Evolutionary conservation across 2,329 filamentous ascomycete genomes (phyloP).

Genomic region (Fonsecaea multimorphosa): DNA sequence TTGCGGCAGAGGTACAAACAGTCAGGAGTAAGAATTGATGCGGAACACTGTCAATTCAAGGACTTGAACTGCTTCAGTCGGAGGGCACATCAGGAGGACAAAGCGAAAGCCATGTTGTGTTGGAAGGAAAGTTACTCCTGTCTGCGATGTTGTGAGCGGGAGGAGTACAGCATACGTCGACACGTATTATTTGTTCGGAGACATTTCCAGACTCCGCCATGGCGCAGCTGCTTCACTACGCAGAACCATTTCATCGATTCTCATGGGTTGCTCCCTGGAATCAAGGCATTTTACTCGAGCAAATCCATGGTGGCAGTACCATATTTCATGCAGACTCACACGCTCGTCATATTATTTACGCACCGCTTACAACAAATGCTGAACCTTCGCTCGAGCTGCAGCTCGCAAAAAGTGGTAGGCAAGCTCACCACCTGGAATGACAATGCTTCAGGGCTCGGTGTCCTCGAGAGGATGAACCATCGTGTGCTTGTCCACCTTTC

Average conservation of each 20-base stretch:
- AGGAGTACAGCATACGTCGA: background rate
- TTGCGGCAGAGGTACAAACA: background rate
- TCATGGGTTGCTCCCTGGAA: background rate
- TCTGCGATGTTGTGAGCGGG: background rate
- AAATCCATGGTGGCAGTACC: background rate
- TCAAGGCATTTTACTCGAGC: background rate
- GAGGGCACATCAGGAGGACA: background rate
- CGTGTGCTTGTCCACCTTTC: background rate
- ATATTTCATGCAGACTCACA: background rate
- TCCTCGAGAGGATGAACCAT: background rate
- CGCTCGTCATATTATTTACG: background rate
- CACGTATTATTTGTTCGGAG: conserved; percentile 5
- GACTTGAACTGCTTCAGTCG: background rate
- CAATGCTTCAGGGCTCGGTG: background rate
- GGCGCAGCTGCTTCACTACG: conserved; percentile 7
- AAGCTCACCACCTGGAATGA: background rate
- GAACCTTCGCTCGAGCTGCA: background rate
- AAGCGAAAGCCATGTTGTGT: background rate
- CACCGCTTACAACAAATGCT: background rate
- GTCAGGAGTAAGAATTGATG: background rate
- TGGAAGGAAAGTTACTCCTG: background rate
- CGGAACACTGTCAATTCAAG: background rate
- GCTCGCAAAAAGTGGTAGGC: background rate
- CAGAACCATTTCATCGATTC: background rate
- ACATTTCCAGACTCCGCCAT: background rate